A percentile compares a stretch with the other conserved stretches of the same genome.
Conservation (phyloP, 2,329 filamentous ascomycete genomes). For the Aspergillus sp. region DNA sequence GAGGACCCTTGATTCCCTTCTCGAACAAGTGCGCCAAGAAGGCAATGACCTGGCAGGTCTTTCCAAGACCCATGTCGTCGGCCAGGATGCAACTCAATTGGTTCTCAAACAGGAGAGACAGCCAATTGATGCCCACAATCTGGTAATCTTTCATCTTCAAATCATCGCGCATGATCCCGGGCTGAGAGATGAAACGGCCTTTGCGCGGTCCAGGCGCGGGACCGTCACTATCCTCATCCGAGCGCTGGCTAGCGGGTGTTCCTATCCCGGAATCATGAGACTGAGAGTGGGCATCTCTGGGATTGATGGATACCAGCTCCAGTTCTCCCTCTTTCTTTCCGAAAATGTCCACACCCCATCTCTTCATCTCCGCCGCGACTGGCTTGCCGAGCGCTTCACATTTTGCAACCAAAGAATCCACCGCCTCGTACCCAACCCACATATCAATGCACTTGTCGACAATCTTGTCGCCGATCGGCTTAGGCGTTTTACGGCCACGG, state of each 20-base stretch:
- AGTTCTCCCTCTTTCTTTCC: constrained; percentile 63
- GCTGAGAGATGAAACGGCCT: constrained; percentile 63
- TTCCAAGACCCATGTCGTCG: constrained; percentile 94
- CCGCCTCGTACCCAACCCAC: constrained; percentile 75
- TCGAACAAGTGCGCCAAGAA: constrained; percentile 83
- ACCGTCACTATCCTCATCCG: constrained; percentile 51
- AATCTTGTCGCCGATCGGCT: constrained; percentile 65
- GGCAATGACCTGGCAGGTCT: constrained; percentile 94
- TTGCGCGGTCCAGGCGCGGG: constrained; percentile 39
- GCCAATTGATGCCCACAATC: constrained; percentile 91
- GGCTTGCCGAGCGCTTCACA: constrained; percentile 74
- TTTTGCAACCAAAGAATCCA: constrained; percentile 75
- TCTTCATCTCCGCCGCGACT: constrained; percentile 64
- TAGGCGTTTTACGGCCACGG: constrained; percentile 53
- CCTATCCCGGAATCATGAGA: constrained; percentile 68
- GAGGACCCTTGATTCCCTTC: constrained; percentile 66
- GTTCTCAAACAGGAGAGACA: constrained; percentile 77
- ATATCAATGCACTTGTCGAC: constrained; percentile 71
- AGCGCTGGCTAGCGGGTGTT: constrained; percentile 55
- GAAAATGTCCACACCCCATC: constrained; percentile 68
- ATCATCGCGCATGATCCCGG: constrained; percentile 72
- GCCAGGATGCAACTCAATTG: constrained; percentile 86
- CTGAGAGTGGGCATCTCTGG: constrained; percentile 44
- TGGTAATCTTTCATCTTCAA: constrained; percentile 90
- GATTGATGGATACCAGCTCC: constrained; percentile 58